These are phyloP conservation scores for Cerrena zonata DNA, from an alignment of 1,284 basidiomycete genomes.

Conservation along the genomic window DNA sequence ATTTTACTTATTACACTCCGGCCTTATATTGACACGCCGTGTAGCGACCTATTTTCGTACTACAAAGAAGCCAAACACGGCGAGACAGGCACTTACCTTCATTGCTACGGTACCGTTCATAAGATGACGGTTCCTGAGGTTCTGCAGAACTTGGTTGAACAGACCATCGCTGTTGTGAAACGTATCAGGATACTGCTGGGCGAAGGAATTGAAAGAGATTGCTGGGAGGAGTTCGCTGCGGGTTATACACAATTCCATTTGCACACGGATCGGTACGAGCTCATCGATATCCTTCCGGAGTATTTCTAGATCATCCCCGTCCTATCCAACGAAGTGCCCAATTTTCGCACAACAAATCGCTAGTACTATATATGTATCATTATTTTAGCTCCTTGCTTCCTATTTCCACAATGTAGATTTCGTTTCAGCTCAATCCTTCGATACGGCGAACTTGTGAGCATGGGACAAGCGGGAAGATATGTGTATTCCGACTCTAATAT, in stretches of 20 bases:
- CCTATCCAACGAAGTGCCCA: background rate
- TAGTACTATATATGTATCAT: background rate
- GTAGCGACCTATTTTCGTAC: conserved; percentile 16
- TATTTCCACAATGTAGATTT: background rate
- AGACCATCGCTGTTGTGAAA: conserved; percentile 18
- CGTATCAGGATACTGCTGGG: conserved; percentile 11
- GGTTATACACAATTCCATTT: conserved; percentile 14
- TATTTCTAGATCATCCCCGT: conserved; percentile 2
- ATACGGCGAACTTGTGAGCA: too few species aligned
- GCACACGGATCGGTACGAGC: conserved; percentile 11
- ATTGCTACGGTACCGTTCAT: conserved; percentile 9
- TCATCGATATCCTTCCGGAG: conserved; percentile 12
- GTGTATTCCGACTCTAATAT: too few species aligned
- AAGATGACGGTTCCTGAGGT: conserved; percentile 7
- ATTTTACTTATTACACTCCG: background rate
- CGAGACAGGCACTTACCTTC: conserved; percentile 14
- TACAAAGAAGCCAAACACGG: conserved; percentile 15
- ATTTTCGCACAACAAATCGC: background rate
- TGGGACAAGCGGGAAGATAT: too few species aligned
- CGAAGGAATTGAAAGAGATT: conserved; percentile 9
- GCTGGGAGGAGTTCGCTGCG: conserved; percentile 14
- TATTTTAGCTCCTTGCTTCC: background rate
- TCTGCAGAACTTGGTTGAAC: conserved; percentile 21
- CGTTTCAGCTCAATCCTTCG: background rate
- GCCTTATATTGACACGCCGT: background rate